Evolutionary conservation across 2,329 filamentous ascomycete genomes (phyloP).

Genomic region (Colletotrichum eleusines): DNA sequence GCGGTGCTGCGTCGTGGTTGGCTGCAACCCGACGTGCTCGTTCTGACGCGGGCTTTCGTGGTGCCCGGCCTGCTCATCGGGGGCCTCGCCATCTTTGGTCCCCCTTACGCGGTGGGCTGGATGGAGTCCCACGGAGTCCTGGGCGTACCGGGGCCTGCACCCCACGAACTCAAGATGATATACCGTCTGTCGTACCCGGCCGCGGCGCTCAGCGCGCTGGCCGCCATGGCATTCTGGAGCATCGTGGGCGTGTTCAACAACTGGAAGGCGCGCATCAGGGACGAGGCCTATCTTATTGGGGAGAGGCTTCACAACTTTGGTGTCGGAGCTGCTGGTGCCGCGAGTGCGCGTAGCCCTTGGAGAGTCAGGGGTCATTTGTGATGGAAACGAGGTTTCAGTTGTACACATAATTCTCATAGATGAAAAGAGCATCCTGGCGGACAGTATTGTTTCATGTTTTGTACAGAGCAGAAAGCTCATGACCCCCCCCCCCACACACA

Average conservation of each 20-base stretch:
- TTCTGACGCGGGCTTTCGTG: slow-evolving; percentile 90
- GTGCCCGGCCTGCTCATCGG: slow-evolving; percentile 78
- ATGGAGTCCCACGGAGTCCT: slow-evolving; percentile 43
- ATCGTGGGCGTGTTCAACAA: slow-evolving; percentile 73
- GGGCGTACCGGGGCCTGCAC: slow-evolving; percentile 40
- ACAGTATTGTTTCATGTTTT: slow-evolving; percentile 12
- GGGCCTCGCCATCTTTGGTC: slow-evolving; percentile 70
- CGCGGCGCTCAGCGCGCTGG: slow-evolving; percentile 56
- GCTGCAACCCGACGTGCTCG: slow-evolving; percentile 79
- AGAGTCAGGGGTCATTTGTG: slow-evolving; percentile 52
- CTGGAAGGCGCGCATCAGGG: slow-evolving; percentile 86
- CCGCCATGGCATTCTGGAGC: slow-evolving; percentile 63
- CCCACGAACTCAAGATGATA: slow-evolving; percentile 49
- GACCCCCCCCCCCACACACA: not conserved
- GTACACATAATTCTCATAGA: slow-evolving; percentile 3
- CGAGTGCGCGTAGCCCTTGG: slow-evolving; percentile 53
- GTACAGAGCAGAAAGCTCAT: not conserved
- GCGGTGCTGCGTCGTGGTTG: slow-evolving; percentile 81
- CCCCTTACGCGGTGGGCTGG: slow-evolving; percentile 51
- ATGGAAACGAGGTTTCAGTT: not conserved
- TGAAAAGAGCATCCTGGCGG: not conserved
- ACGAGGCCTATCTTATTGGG: slow-evolving; percentile 96
- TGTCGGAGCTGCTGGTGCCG: slow-evolving; percentile 53
- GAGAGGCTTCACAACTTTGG: slow-evolving; percentile 96
- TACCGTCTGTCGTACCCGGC: slow-evolving; percentile 78